Evolutionary conservation across 805 yeast species (phyloP).

Genomic region (Ogataea neopini): DNA sequence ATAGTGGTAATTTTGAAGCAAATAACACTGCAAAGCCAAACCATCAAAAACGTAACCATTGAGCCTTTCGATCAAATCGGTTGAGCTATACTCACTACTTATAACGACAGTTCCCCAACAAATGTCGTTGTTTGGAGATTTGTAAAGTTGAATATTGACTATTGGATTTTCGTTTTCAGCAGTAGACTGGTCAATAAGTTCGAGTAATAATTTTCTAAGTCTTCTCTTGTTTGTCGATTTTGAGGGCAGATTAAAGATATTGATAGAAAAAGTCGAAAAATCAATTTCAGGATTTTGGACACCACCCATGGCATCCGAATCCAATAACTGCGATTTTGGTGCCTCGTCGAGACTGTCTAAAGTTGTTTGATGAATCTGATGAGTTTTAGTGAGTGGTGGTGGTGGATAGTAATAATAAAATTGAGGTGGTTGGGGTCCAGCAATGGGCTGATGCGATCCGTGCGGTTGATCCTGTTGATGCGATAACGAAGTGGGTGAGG

Average conservation of each 20-base stretch:
- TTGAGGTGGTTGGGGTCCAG: not conserved
- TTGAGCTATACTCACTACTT: constrained; percentile 10
- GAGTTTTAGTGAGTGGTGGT: not conserved
- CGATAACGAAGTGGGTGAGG: not conserved
- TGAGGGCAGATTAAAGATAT: constrained; percentile 21
- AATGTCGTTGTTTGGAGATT: constrained; percentile 21
- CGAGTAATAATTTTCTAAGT: constrained; percentile 9
- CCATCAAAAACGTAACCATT: constrained; percentile 26
- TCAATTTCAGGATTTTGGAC: not conserved
- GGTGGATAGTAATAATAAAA: constrained; percentile 10
- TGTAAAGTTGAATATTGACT: constrained; percentile 20
- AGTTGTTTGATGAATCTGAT: not conserved
- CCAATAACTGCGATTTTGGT: not conserved
- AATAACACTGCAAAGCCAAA: constrained; percentile 16
- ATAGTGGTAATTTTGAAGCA: constrained; percentile 13
- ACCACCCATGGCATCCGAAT: not conserved
- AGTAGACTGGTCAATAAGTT: constrained; percentile 8
- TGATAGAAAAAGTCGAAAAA: constrained; percentile 10
- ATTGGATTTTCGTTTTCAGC: constrained; percentile 4
- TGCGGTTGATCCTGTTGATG: constrained; percentile 1
- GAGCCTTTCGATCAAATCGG: constrained; percentile 15
- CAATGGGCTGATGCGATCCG: not conserved
- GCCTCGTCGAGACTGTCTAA: not conserved
- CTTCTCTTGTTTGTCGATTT: constrained; percentile 9
- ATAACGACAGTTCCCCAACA: constrained; percentile 25